phyloP scores from a whole-genome alignment of 106 monocot species.

The Acorus gramineus region DNA sequence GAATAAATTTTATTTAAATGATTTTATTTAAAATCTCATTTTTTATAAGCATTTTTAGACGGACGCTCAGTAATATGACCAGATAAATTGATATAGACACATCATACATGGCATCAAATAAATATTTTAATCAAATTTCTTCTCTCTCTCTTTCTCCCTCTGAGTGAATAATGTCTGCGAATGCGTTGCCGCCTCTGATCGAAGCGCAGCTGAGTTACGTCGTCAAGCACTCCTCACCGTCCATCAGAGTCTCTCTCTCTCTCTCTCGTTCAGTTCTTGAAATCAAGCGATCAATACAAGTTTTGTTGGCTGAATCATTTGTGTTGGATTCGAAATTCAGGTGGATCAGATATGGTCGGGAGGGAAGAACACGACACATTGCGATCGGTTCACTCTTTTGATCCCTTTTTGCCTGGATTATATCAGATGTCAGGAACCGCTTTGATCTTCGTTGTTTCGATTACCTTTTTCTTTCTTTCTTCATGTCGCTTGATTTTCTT shows the following conservation, averaged over 20 bases:
- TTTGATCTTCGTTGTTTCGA: neutral
- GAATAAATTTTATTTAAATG: too few relatives aligned
- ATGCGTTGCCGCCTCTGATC: constrained; percentile 43
- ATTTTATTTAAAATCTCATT: too few relatives aligned
- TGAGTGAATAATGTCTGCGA: too few relatives aligned
- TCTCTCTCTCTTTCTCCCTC: too few relatives aligned
- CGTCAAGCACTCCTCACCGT: constrained; percentile 40
- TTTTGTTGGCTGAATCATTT: neutral
- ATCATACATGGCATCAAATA: too few relatives aligned
- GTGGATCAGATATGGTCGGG: constrained; percentile 71
- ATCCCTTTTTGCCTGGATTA: constrained; percentile 92
- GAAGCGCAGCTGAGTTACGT: constrained; percentile 66
- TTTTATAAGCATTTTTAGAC: too few relatives aligned
- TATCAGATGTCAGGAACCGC: constrained; percentile 46
- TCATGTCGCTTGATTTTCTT: neutral
- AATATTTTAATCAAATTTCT: too few relatives aligned
- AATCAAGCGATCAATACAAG: neutral
- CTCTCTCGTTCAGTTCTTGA: neutral
- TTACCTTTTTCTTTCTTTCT: neutral
- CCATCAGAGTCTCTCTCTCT: constrained; percentile 42
- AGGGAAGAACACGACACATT: constrained; percentile 30
- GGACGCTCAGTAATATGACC: too few relatives aligned
- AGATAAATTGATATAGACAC: too few relatives aligned
- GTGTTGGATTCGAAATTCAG: constrained; percentile 11
- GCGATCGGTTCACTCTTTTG: constrained; percentile 67